phyloP scores from a whole-genome alignment of 352 stramenopile species.

The Pythium sp. region DNA sequence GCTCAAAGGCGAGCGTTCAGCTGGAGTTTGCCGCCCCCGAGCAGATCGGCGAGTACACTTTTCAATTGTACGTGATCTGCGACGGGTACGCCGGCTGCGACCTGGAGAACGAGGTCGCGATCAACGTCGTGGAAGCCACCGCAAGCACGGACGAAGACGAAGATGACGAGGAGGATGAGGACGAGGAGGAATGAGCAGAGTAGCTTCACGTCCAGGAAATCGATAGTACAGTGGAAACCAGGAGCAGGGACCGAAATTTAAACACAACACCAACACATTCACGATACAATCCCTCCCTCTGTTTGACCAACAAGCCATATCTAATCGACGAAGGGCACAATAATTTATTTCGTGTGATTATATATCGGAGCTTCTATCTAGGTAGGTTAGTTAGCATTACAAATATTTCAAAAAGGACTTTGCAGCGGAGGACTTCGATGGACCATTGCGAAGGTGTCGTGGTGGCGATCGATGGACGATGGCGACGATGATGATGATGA shows the following conservation, averaged over 20 bases:
- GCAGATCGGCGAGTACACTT: conserved; percentile 91
- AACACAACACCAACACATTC: neutral
- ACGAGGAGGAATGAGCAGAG: conserved; percentile 29
- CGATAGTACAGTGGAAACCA: neutral
- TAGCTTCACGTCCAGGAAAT: neutral
- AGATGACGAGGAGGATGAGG: conserved; percentile 42
- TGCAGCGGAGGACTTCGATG: neutral
- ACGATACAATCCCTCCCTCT: neutral
- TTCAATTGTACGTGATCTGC: conserved; percentile 99
- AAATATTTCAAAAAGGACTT: conserved; percentile 3
- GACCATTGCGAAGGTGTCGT: neutral
- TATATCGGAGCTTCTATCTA: conserved; percentile 1
- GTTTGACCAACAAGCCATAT: neutral
- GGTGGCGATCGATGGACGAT: neutral
- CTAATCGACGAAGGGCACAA: neutral
- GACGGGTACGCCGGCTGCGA: conserved; percentile 98
- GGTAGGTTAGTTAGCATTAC: neutral
- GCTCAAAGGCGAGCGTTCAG: conserved; percentile 70
- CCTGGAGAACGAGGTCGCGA: conserved; percentile 93
- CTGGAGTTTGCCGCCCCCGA: conserved; percentile 97
- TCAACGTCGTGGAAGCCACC: conserved; percentile 57
- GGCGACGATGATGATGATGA: neutral
- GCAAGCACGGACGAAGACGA: conserved; percentile 44
- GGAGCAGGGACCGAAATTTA: neutral
- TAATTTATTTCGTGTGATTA: neutral